Evolutionary conservation across 2,329 filamentous ascomycete genomes (phyloP), one percentile per base, ranked within the genome.

Genomic region (Helotiales sp.): DNA sequence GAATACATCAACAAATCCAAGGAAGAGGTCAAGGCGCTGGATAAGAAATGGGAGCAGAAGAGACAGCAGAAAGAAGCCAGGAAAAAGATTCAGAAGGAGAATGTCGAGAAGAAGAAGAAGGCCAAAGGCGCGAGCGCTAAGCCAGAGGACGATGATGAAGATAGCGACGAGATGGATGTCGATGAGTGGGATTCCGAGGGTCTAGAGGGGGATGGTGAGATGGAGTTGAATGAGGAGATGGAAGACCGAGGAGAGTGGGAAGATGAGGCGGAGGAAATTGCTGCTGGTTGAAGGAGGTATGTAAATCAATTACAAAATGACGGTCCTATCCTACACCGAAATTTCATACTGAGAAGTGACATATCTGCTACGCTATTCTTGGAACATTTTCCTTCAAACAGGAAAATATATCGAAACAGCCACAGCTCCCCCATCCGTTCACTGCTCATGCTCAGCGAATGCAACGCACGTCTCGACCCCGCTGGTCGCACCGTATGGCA

Each of bases 1-100:
- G 93, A 97, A 77, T 96, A 93, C 77, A 89, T 98, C 62, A 87
- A 90, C 77, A 99, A 99, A 85, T 89, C 88, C 6, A 88, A 88
- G 73, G 86, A 87, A 20, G 94, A 99, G 78, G 82, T 93, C 65
- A 87, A 89, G 76, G 87, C 91, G 70, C 80, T 97, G 73, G 94
- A 98, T 73, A 87, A 90, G 82, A 86, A 88, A 72, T 98, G 96
- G 92, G 90, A 93, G 72, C 82, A 91, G 80, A 86, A 88, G 75
- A 86, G 87, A 65, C 87, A 89, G 75, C 92, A 96, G 78, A 97
- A 96, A 82, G 94, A 94, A 65, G 87, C 87, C 64, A 85, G 96
- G 71, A 91, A 88, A 81, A 90, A 90, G 77, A 86, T 93, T 74
- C 96, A 99, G 78, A 93, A 87, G 78, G 93, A 92, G 72, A 98